Evolutionary conservation across 140 eudicot species (phyloP), one percentile per base, ranked within the genome.

Genomic region (Cichorium intybus): DNA sequence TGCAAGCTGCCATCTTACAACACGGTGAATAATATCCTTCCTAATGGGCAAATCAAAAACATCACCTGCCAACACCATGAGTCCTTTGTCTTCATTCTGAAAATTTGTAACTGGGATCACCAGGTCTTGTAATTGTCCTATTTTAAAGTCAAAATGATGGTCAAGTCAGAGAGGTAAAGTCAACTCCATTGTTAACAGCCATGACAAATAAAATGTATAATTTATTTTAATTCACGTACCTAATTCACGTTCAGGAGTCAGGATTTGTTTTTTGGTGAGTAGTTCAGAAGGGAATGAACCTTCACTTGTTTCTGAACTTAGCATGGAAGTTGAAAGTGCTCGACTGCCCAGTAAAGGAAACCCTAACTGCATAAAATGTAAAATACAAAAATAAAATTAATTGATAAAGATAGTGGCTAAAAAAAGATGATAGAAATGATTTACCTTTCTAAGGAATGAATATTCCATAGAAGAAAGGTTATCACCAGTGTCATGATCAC

Each of bases 1-100:
- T 41, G 98, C 98, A 67, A 92, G 98, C 81, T 93, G 99, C 95
- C 95, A 93, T 72, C 99, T 83, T 15, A 93, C 99, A 78, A 93
- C 97, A 52, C 90, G 96, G 73, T 92, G 98, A 56, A 88, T 74
- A 53, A 88, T 85, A 78, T 93, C 97, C 71, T 93, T 93, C 72
- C 95, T 77, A 56, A 93, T 86, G 67, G 99, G 97, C 22, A 93
- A 69, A 75, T 93, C 99, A 80, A 93, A 93, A 59, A 93, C 95
- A 66, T 93, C 97, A 59, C 99, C 99, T 54, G 94, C 82, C 73
- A 93, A 84, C 52, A 75, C 84, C 94, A 93, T 88, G 55, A 81
- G 46, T 56, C 99, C 99, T 60, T 93, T 93, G 54, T 88, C 88
- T 79, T 93, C 99, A 46, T 80, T 79, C 24, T 70, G 56, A 73